Conservation (phyloP, 1,139 yeast species). For the Pichia sp. region DNA sequence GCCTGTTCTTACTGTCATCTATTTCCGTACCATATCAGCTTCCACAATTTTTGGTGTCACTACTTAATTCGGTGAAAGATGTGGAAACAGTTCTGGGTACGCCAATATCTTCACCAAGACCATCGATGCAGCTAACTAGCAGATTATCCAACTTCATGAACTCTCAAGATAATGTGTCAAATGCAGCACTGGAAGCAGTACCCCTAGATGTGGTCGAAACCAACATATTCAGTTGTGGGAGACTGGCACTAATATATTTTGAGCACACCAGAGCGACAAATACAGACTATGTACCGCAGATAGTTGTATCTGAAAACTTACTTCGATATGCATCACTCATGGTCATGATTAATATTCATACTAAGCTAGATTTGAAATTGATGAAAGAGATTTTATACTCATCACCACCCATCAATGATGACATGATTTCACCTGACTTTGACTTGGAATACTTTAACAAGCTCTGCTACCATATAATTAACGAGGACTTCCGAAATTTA, state of each 20-base stretch:
- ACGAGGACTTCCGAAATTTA: constrained; percentile 35
- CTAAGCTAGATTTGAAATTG: constrained; percentile 38
- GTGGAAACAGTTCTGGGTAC: constrained; percentile 24
- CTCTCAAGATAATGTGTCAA: constrained; percentile 2
- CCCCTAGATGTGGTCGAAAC: constrained; percentile 31
- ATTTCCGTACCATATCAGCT: constrained; percentile 54
- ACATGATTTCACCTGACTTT: constrained; percentile 10
- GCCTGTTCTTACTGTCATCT: constrained; percentile 54
- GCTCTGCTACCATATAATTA: constrained; percentile 26
- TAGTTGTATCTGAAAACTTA: constrained; percentile 69
- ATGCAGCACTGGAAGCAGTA: constrained; percentile 13
- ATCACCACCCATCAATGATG: constrained; percentile 19
- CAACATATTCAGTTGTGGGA: constrained; percentile 42
- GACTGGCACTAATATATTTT: constrained; percentile 49
- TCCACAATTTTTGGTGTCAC: constrained; percentile 39
- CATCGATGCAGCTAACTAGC: constrained; percentile 27
- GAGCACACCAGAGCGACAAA: constrained; percentile 51
- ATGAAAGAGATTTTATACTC: constrained; percentile 34
- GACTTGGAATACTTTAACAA: constrained; percentile 12
- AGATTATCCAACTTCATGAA: not conserved
- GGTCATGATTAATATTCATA: constrained; percentile 46
- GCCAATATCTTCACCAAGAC: constrained; percentile 41
- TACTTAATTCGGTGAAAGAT: constrained; percentile 22
- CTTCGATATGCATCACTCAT: constrained; percentile 58
- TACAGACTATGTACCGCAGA: constrained; percentile 77